Percentiles rank a stretch among this genome's conserved stretches.
Evolutionary conservation across 176 grass and related monocot genomes (phyloP).

Genomic region (Oryza coarctata): DNA sequence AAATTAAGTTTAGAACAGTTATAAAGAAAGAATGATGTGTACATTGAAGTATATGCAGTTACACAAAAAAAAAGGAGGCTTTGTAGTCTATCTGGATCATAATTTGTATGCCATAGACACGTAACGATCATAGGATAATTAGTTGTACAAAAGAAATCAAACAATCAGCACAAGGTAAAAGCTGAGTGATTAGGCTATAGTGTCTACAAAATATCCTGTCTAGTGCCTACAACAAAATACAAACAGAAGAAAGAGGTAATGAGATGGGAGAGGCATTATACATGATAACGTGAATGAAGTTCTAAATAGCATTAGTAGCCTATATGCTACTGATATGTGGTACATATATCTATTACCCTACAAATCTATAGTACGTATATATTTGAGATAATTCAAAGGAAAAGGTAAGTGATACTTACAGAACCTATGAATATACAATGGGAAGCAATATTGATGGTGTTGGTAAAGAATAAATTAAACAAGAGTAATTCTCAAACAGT

Average conservation of each 20-base stretch:
- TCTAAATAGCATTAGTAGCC: not conserved
- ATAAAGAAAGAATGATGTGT: not conserved
- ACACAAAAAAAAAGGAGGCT: not conserved
- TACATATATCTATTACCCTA: not conserved
- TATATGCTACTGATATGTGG: not conserved
- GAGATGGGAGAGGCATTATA: not conserved
- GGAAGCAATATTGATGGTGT: not conserved
- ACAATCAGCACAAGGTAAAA: not conserved
- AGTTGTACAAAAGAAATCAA: not conserved
- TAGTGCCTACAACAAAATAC: not conserved
- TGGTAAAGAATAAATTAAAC: not conserved
- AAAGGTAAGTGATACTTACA: not conserved
- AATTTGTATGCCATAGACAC: not conserved
- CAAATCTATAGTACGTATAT: not conserved
- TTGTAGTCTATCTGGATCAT: not conserved
- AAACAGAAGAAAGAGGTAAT: not conserved
- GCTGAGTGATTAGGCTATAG: not conserved
- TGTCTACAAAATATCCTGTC: not conserved
- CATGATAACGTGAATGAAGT: not conserved
- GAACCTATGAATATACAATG: not conserved
- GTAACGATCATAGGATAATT: not conserved
- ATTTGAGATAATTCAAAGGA: not conserved
- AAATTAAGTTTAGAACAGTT: not conserved
- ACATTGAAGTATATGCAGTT: no score
- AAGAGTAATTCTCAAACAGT: not conserved